Percentiles rank a stretch among this genome's conserved stretches.
These are phyloP conservation scores for Scheffersomyces amazonensis DNA, from an alignment of 805 yeast genomes.

Conservation along the genomic window DNA sequence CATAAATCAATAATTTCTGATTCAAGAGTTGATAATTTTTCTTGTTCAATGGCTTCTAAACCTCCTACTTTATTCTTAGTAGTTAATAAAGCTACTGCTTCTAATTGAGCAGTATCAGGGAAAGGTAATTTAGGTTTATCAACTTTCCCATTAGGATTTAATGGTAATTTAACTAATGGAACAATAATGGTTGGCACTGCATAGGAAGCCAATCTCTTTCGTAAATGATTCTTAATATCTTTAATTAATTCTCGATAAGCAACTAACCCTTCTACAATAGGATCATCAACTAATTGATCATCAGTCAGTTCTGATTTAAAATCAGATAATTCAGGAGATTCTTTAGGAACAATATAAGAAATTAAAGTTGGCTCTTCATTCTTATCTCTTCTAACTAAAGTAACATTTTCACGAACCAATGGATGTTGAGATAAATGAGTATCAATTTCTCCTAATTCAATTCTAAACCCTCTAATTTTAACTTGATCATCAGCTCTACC, in stretches of 20 bases:
- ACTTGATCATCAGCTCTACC: conserved; percentile 99
- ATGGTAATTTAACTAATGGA: conserved; percentile 80
- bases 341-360: conserved; percentile 84
- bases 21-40: conserved; percentile 60
- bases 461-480: conserved; percentile 97
- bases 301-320: conserved; percentile 52
- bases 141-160: conserved; percentile 97
- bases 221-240: conserved; percentile 77
- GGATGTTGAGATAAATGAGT: conserved; percentile 95
- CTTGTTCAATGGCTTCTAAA: conserved; percentile 39
- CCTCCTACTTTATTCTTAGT: conserved; percentile 37
- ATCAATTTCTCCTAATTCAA: conserved; percentile 97
- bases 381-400: conserved; percentile 87
- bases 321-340: conserved; percentile 40
- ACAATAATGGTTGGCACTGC: conserved; percentile 92
- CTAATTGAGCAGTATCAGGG: conserved; percentile 86
- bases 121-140: conserved; percentile 96
- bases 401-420: conserved; percentile 85
- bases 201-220: conserved; percentile 85
- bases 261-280: conserved; percentile 75
- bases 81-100: conserved; percentile 56
- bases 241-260: conserved; percentile 73
- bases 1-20: conserved; percentile 74
- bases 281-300: conserved; percentile 48
- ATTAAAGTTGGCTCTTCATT: conserved; percentile 90